Evolutionary conservation across 1,284 basidiomycete genomes (phyloP).

Genomic region (Peniophora sp.): DNA sequence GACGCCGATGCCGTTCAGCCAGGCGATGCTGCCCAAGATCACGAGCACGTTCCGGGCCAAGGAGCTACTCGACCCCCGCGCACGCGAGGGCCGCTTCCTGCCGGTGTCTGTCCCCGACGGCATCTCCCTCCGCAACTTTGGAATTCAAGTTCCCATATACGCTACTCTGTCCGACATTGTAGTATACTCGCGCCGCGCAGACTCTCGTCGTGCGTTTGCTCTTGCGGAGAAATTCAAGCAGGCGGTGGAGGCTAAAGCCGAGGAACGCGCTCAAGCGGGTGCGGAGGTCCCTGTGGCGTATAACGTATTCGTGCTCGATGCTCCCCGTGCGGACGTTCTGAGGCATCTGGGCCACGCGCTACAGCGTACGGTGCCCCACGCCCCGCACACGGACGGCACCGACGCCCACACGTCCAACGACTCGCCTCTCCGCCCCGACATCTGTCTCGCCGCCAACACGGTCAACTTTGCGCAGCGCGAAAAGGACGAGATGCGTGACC

Average conservation of each 20-base stretch:
- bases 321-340: constrained; percentile 41
- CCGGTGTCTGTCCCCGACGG: constrained; percentile 64
- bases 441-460: constrained; percentile 36
- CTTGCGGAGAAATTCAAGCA: constrained; percentile 53
- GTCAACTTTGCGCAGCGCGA: constrained; percentile 74
- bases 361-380: constrained; percentile 19
- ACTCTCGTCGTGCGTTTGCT: constrained; percentile 41
- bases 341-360: constrained; percentile 41
- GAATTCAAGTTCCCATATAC: constrained; percentile 79
- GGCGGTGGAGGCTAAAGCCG: constrained; percentile 48
- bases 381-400: constrained; percentile 21
- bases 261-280: constrained; percentile 3
- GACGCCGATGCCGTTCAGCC: constrained; percentile 1
- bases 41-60: constrained; percentile 28
- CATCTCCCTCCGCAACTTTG: constrained; percentile 74
- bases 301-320: constrained; percentile 82
- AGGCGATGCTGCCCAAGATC: constrained; percentile 11
- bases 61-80: constrained; percentile 26
- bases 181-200: constrained; percentile 69
- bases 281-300: constrained; percentile 51
- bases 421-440: constrained; percentile 12
- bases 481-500: constrained; percentile 83
- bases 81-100: constrained; percentile 40
- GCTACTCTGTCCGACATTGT: constrained; percentile 86
- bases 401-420: constrained; percentile 29